phyloP scores from a whole-genome alignment of 441 rosid genomes.

The Syzygium malaccense region DNA sequence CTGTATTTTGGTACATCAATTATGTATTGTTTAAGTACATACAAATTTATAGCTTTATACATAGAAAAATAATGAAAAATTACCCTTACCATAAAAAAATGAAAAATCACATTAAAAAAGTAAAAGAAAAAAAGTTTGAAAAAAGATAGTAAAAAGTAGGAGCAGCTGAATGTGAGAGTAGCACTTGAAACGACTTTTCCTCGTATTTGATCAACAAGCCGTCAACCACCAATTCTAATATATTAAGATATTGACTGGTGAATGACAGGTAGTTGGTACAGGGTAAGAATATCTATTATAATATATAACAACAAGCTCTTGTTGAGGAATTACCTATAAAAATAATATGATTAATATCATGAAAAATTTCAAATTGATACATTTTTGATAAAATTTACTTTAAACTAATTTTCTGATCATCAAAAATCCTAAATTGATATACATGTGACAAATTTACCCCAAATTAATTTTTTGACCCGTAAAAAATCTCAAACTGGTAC shows the following conservation, averaged over 20 bases:
- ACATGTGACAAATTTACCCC: too few species aligned
- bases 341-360: too few species aligned
- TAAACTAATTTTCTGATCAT: too few species aligned
- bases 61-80: background rate
- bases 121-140: background rate
- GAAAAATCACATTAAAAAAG: background rate
- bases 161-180: background rate
- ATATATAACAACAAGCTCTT: background rate
- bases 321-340: too few species aligned
- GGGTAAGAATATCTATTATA: background rate
- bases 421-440: too few species aligned
- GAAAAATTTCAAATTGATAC: too few species aligned
- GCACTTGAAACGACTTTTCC: background rate
- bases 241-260: background rate
- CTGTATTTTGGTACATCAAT: rapidly evolving
- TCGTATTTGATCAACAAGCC: background rate
- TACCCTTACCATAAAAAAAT: too few species aligned
- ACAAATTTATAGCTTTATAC: background rate
- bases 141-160: background rate
- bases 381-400: too few species aligned
- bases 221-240: background rate
- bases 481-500: too few species aligned
- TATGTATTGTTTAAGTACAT: background rate
- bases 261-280: background rate
- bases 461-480: too few species aligned